Conservation (phyloP, 2,329 filamentous ascomycete genomes). For the Leptographium lundbergii region DNA sequence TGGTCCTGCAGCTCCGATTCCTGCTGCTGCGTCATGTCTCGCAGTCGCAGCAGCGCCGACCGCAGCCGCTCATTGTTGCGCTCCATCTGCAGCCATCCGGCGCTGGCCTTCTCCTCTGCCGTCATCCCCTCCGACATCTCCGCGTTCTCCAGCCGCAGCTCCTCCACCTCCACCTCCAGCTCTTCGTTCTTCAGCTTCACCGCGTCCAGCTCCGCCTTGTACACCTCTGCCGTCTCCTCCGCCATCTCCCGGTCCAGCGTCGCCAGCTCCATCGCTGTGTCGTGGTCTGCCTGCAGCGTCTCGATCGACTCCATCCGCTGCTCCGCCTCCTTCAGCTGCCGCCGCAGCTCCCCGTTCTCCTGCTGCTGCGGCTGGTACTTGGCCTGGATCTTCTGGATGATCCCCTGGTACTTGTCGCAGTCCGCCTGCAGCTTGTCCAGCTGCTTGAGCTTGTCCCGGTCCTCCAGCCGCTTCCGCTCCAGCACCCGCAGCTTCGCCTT, state of each 20-base stretch:
- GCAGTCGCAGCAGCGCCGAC: conserved; percentile 70
- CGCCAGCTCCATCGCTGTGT: conserved; percentile 73
- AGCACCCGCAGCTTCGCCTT: conserved; percentile 78
- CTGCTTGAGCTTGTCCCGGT: conserved; percentile 71
- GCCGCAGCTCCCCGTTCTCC: conserved; percentile 65
- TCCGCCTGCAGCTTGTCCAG: conserved; percentile 67
- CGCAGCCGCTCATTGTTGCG: conserved; percentile 76
- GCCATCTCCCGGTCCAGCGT: conserved; percentile 92
- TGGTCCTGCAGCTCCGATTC: conserved; percentile 69
- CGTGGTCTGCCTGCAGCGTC: conserved; percentile 68
- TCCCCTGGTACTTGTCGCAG: conserved; percentile 63
- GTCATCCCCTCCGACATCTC: conserved; percentile 77
- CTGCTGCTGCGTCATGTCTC: conserved; percentile 77
- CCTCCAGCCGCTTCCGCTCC: conserved; percentile 76
- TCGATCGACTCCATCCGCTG: conserved; percentile 57
- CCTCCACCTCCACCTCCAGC: conserved; percentile 74
- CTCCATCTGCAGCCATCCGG: conserved; percentile 86
- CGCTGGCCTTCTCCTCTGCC: conserved; percentile 73
- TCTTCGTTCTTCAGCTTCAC: conserved; percentile 70
- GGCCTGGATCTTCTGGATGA: conserved; percentile 81
- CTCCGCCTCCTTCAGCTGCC: conserved; percentile 66
- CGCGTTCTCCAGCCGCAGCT: conserved; percentile 74
- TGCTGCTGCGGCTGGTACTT: conserved; percentile 80
- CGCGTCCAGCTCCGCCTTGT: conserved; percentile 68
- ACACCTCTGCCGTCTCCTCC: conserved; percentile 76